Conservation (phyloP, 2,329 filamentous ascomycete genomes). For the Plectosphaerella cucumerina region DNA sequence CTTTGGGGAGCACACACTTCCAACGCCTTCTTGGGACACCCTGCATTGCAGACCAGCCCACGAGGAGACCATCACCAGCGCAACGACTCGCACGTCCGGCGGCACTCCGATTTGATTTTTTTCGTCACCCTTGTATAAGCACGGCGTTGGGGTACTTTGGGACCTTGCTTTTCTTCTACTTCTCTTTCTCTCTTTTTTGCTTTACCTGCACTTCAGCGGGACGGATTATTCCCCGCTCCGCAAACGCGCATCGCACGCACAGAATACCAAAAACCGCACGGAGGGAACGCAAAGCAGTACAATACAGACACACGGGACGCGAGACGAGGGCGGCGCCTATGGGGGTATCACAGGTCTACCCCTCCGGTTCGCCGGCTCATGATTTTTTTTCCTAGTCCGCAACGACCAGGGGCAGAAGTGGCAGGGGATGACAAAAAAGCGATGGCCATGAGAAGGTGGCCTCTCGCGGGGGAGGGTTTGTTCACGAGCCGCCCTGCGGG, state of each 20-base stretch:
- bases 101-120: neutral
- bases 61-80: too few relatives aligned
- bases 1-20: too few relatives aligned
- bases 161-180: neutral
- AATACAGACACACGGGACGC: constrained; percentile 7
- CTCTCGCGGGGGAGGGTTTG: neutral
- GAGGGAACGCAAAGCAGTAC: constrained; percentile 1
- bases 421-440: too few relatives aligned
- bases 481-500: neutral
- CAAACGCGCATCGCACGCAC: constrained; percentile 1
- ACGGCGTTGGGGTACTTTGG: constrained; percentile 3
- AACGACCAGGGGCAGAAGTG: neutral
- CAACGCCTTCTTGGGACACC: too few relatives aligned
- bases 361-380: neutral
- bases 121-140: constrained; percentile 2
- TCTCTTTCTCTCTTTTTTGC: constrained; percentile 2
- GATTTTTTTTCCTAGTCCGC: too few relatives aligned
- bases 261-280: constrained; percentile 11
- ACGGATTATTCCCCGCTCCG: constrained; percentile 4
- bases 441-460: neutral
- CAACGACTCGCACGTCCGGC: too few relatives aligned
- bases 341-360: neutral
- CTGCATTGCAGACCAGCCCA: too few relatives aligned
- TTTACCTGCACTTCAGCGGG: constrained; percentile 6
- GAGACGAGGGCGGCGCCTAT: constrained; percentile 7